Base-by-base conservation (phyloP, 2,329 filamentous ascomycete genomes). In the Sclerotinia nivalis region DNA sequence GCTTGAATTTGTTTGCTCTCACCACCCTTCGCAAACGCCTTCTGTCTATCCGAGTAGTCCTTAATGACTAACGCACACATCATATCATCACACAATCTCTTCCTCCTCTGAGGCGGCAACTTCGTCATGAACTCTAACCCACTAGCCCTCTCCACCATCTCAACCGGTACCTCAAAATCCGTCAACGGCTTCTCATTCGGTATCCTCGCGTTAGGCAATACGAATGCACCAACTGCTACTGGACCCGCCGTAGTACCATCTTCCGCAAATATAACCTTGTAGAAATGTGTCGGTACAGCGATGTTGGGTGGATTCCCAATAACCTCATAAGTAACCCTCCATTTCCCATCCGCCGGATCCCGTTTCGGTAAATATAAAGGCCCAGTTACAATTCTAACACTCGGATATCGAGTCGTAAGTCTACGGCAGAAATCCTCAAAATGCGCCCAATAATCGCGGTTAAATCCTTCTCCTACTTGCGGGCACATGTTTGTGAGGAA, bases 391-490 rank as follows among this genome's bases (percentile, higher is more conserved):
- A 98, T 90, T 72, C 96, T 87, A 37, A 99, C 95, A 55, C 88
- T 91, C 0, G 95, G 94, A 79, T 97, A 99, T 68, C 84, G 86
- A 60, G 84, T 82, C 0, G 94, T 95, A 74, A 99, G 84, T 25
- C 93, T 85, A 13, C 96, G 88, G 82, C 95, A 97, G 78, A 98
- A 99, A 78, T 97, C 95, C 83, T 99, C 96, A 75, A 99, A 94
- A 80, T 99, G 96, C 50, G 96, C 92, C 96, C 96, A 99, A 87
- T 99, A 99, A 83, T 99, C 96, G 66, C 96, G 88, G 83, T 99
- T 99, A 86, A 99, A 99, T 71, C 96, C 96, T 79, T 97, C 93
- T 74, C 96, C 96, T 43, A 99, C 96, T 83, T 99, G 96, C 45
- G 96, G 96, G 79, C 94, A 97, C 94, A 99, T 99, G 83, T 99